These are phyloP conservation scores for Phaffia rhodozyma DNA, from an alignment of 1,284 basidiomycete species.

Conservation along the genomic window DNA sequence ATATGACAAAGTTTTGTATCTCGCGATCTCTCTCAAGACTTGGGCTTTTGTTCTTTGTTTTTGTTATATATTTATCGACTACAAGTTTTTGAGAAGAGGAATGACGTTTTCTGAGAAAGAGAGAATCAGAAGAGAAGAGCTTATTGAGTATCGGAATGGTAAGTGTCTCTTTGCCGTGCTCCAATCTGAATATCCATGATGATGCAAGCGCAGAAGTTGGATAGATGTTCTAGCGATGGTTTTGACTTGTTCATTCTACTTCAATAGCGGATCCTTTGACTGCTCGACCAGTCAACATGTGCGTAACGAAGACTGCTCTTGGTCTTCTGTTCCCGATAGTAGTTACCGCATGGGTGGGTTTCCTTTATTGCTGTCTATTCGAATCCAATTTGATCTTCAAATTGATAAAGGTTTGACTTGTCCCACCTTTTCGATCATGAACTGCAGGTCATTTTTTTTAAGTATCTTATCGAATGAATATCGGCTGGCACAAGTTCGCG, in stretches of 20 bases:
- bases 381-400: too few species aligned
- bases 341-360: neutral
- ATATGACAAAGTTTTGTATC: conserved; percentile 1
- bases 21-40: conserved; percentile 2
- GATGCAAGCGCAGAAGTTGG: neutral
- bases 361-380: too few species aligned
- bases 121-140: neutral
- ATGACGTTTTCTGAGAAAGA: conserved; percentile 2
- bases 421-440: too few species aligned
- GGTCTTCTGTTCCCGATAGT: neutral
- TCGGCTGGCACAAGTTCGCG: too few species aligned
- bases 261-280: conserved; percentile 1
- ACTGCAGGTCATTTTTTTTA: too few species aligned
- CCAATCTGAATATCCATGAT: too few species aligned
- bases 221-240: neutral
- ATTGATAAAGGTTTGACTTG: too few species aligned
- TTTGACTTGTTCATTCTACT: neutral
- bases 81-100: neutral
- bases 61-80: conserved; percentile 6
- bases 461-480: too few species aligned
- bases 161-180: neutral
- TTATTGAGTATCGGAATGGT: neutral
- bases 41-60: conserved; percentile 4
- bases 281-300: neutral
- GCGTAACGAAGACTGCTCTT: neutral